phyloP scores from a whole-genome alignment of 108 stramenopile species.

The Schizochytrium sp. region DNA sequence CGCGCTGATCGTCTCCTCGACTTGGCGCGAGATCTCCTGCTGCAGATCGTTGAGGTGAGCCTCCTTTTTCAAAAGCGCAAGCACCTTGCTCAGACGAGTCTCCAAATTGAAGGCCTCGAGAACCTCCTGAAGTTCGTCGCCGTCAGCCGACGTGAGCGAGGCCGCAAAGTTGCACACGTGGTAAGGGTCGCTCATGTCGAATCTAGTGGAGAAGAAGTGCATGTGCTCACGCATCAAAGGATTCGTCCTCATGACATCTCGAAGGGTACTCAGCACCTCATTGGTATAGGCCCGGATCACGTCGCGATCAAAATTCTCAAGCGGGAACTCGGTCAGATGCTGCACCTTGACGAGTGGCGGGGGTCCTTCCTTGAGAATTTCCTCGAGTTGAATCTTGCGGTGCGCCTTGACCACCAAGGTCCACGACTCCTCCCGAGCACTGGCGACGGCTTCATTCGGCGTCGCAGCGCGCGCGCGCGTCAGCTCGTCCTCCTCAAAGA shows the following conservation, averaged over 20 bases:
- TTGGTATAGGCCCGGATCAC: conserved; percentile 84
- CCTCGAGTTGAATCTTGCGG: conserved; percentile 14
- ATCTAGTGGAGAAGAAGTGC: conserved; percentile 65
- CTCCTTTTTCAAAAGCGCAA: conserved; percentile 79
- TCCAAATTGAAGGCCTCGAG: conserved; percentile 81
- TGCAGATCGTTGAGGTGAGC: conserved; percentile 77
- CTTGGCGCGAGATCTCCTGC: conserved; percentile 80
- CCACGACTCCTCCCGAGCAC: neutral
- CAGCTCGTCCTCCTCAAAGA: conserved; percentile 4
- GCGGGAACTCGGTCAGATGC: neutral
- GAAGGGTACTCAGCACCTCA: conserved; percentile 81
- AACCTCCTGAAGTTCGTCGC: conserved; percentile 77
- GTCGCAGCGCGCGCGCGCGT: neutral
- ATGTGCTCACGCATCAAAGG: conserved; percentile 86
- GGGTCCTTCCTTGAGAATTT: neutral
- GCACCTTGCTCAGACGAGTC: conserved; percentile 70
- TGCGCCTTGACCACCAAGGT: conserved; percentile 19
- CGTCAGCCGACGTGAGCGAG: conserved; percentile 65
- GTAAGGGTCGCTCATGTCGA: conserved; percentile 84
- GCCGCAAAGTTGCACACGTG: conserved; percentile 87
- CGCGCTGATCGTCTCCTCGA: conserved; percentile 87
- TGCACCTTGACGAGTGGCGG: conserved; percentile 21
- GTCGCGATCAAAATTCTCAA: conserved; percentile 24
- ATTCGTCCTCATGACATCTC: conserved; percentile 82
- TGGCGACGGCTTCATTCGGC: neutral